A percentile compares a stretch with the other conserved stretches of the same genome.
These are phyloP conservation scores for Teratosphaeria epicoccoides DNA, from an alignment of 2,329 filamentous ascomycete genomes.

Conservation along the genomic window DNA sequence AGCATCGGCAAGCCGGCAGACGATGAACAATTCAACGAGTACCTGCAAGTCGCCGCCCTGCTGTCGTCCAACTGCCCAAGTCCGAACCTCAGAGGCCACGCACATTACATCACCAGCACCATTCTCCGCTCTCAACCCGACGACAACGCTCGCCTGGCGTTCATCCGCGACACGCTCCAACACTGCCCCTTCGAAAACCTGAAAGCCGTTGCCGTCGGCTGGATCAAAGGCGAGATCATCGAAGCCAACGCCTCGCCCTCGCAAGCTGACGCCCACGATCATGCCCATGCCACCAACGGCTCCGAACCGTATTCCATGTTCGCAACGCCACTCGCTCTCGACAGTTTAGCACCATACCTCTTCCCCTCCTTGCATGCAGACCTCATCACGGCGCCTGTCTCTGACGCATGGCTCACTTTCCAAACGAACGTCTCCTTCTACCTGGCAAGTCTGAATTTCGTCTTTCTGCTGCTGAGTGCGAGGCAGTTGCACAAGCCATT, in stretches of 20 bases:
- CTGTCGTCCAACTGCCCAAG: constrained; percentile 40
- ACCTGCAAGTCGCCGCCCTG: constrained; percentile 40
- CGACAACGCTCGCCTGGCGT: constrained; percentile 39
- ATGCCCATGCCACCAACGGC: constrained; percentile 3
- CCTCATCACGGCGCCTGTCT: constrained; percentile 29
- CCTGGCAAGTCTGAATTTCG: constrained; percentile 47
- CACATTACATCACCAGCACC: constrained; percentile 39
- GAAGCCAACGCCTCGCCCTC: constrained; percentile 30
- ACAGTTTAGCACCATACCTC: constrained; percentile 40
- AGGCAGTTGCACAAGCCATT: constrained; percentile 37
- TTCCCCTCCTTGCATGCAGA: constrained; percentile 40
- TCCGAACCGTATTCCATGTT: constrained; percentile 30
- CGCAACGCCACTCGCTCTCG: constrained; percentile 36
- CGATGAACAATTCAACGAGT: constrained; percentile 43
- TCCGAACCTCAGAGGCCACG: constrained; percentile 37
- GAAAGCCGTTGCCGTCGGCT: constrained; percentile 48
- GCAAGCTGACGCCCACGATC: constrained; percentile 11
- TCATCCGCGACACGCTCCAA: constrained; percentile 46
- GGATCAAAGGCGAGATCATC: constrained; percentile 51
- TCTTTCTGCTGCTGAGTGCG: constrained; percentile 46
- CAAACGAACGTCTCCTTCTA: constrained; percentile 44
- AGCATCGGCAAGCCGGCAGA: constrained; percentile 35
- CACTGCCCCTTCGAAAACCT: constrained; percentile 44
- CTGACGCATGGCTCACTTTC: constrained; percentile 36
- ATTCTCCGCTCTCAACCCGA: constrained; percentile 45